Conservation (phyloP, 257 asterid species). For the Coffea canephora region DNA sequence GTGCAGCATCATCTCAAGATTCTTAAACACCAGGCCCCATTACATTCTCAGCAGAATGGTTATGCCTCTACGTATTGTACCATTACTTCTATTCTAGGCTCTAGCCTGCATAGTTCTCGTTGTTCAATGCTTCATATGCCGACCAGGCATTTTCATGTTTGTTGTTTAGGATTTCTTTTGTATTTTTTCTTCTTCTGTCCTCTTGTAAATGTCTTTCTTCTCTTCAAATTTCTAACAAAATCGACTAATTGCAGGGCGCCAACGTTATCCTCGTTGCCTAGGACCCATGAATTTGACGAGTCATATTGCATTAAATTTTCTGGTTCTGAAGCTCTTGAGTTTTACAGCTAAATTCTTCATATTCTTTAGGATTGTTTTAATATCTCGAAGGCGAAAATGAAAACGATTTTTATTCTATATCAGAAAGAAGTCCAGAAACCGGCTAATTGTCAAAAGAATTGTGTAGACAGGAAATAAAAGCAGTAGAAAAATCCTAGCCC, state of each 20-base stretch:
- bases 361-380: background rate
- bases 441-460: no score
- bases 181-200: background rate
- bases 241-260: background rate
- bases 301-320: background rate
- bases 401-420: background rate
- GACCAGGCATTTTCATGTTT: background rate
- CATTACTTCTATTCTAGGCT: background rate
- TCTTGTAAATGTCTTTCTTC: background rate
- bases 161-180: background rate
- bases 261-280: background rate
- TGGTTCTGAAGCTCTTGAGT: background rate
- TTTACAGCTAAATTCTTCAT: background rate
- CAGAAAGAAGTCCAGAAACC: background rate
- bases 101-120: background rate
- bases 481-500: background rate
- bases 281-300: background rate
- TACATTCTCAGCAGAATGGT: background rate
- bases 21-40: background rate
- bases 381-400: background rate
- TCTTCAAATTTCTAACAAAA: background rate
- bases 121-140: background rate
- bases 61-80: background rate
- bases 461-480: no score
- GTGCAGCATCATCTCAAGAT: background rate